phyloP scores from a whole-genome alignment of 257 asterid genomes.

The Capsicum rhomboideum region DNA sequence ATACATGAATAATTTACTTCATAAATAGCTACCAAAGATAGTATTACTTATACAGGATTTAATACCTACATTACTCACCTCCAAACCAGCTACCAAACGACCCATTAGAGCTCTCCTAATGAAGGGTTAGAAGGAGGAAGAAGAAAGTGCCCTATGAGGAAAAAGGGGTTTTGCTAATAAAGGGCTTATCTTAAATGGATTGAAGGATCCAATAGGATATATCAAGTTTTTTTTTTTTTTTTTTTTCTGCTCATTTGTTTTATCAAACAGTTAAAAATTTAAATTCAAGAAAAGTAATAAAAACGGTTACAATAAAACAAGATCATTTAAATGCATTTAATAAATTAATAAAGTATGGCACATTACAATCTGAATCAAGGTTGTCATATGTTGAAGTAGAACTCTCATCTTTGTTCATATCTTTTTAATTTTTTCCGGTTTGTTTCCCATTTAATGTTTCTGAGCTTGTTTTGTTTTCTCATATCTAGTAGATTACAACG shows the following conservation, averaged over 20 bases:
- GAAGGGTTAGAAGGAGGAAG: not conserved
- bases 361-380: not conserved
- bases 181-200: not conserved
- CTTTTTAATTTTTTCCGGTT: not conserved
- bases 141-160: not conserved
- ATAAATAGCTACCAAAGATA: too few relatives aligned
- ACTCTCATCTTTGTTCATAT: not conserved
- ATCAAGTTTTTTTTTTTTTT: not conserved
- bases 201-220: not conserved
- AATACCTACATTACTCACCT: too few relatives aligned
- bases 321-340: not conserved
- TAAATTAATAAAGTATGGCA: not conserved
- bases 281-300: not conserved
- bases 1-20: too few relatives aligned
- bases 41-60: too few relatives aligned
- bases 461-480: not conserved
- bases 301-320: not conserved
- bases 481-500: too few relatives aligned
- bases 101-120: not conserved
- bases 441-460: not conserved
- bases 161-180: not conserved
- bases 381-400: not conserved
- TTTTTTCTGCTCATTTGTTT: not conserved
- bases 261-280: not conserved
- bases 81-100: too few relatives aligned